These are phyloP conservation scores for Zasmidium citrigriseum DNA, from an alignment of 2,329 filamentous ascomycete genomes.

Conservation along the genomic window DNA sequence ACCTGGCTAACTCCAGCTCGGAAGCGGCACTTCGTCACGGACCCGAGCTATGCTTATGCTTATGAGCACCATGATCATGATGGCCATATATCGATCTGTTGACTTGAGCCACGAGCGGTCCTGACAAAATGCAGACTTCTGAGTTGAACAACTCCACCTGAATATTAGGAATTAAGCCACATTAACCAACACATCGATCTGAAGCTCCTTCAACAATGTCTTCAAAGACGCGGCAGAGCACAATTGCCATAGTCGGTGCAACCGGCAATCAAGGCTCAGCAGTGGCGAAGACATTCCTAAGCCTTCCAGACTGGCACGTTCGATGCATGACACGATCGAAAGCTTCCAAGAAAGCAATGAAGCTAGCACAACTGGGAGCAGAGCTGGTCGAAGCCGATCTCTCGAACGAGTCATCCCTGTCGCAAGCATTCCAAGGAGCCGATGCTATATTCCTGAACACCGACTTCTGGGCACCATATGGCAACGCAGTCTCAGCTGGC, in stretches of 20 bases:
- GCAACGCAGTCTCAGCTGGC: not conserved
- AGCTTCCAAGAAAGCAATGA: constrained; percentile 27
- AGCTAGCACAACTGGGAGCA: constrained; percentile 35
- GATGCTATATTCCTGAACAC: constrained; percentile 40
- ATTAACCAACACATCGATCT: too few relatives aligned
- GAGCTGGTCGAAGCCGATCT: constrained; percentile 39
- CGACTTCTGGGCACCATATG: constrained; percentile 30
- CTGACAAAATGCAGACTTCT: too few relatives aligned
- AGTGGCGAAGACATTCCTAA: constrained; percentile 27
- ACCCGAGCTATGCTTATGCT: too few relatives aligned
- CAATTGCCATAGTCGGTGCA: not conserved
- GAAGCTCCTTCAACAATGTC: too few relatives aligned
- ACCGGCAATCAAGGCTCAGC: constrained; percentile 5
- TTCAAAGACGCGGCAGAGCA: too few relatives aligned
- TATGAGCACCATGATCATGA: too few relatives aligned
- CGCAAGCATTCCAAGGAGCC: constrained; percentile 36
- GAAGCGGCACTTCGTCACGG: too few relatives aligned
- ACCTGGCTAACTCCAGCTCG: too few relatives aligned
- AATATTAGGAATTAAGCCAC: too few relatives aligned
- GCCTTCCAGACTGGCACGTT: constrained; percentile 10
- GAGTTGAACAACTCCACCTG: too few relatives aligned
- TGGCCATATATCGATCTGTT: too few relatives aligned
- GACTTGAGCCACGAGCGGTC: too few relatives aligned
- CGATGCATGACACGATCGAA: constrained; percentile 45
- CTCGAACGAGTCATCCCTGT: constrained; percentile 31